Base-by-base conservation (phyloP, 2,329 filamentous ascomycete genomes). In the Sporothrix brasiliensis region DNA sequence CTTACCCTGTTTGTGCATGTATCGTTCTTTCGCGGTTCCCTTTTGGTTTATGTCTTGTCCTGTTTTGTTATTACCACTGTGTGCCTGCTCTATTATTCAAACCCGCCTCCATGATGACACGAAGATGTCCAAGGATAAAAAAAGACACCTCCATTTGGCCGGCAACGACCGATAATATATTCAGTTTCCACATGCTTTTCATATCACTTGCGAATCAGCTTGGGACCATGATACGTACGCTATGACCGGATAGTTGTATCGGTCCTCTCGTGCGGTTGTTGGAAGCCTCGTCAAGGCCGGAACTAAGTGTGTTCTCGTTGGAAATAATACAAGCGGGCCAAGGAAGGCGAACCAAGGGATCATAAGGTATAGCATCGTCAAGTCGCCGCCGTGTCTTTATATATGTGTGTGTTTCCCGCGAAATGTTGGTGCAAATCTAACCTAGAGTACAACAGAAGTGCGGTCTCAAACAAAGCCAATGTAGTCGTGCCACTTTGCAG, bases 151-250 rank as follows among this genome's bases (percentile, higher is more conserved):
- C 66, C 67, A 70, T 68, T 69, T 71, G 74, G 73, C 73, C 74
- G 73, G 74, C 73, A 68, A 75, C 73, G 73, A 74, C 73, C 74
- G 67, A 74, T 72, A 73, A 72, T 73, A 73, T 66, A 74, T 47
- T 68, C 13, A 49, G 47, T 61, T 71, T 47, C 21, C 6, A 11
- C 39, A 63, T 24, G 2, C 39, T 27, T 47, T 47, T 19, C 4
- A 27, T n/a, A 34, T 44, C 10, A 41, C 13, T 21, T 21, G 4
- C n/a, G n/a, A 24, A 41, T n/a, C n/a, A 44, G n/a, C n/a, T 44
- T n/a, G 10, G 39, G n/a, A 13, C 24, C 11, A 11, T 21, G 34
- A 6, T 13, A 2, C 10, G 3, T 13, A 14, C 2, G 39, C 3
- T 61, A n/a, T 47, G 39, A 47, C 39, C 6, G 5, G 3, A 21